Evolutionary conservation across 108 stramenopile genomes (phyloP), one percentile per base, ranked within the genome.

Genomic region (Fistulifera pelliculosa): DNA sequence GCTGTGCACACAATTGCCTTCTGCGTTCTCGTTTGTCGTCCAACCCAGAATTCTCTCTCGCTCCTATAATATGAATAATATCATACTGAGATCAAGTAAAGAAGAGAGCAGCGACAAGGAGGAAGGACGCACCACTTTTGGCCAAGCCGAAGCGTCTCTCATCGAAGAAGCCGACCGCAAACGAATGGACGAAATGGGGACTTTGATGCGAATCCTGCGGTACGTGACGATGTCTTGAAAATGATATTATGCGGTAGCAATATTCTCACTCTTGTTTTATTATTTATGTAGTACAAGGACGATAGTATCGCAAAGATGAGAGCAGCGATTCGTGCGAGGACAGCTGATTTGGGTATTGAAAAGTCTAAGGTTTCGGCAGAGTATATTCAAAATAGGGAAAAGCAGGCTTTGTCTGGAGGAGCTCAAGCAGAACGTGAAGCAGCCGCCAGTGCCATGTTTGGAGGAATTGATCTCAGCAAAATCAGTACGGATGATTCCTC

Each of bases 271-370:
- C n/a, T n/a, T n/a, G n/a, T n/a, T n/a, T n/a, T n/a, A n/a, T n/a
- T n/a, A n/a, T n/a, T n/a, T n/a, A n/a, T n/a, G 56, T 50, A 69
- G 68, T 69, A 66, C 55, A 69, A 75, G 15, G 49, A 65, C 24
- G 73, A 70, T 19, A 61, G 66, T 47, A 73, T 74, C 44, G 71
- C 69, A 42, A 72, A 71, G 48, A 73, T 83, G 65, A 55, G 83
- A 31, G 80, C 68, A 17, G 75, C 78, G 35, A 83, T 90, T 52
- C 67, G 71, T 28, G 71, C 74, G 17, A 69, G 88, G 38, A 73
- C 88, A 2, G 61, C 66, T 0, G 49, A 71, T 28, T 63, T 85
- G 54, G 81, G 81, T 8, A 56, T 86, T 19, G 80, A 90, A 65
- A 79, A 82, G 54, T 68, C 69, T 17, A 62, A 79, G n/a, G 76